phyloP scores from a whole-genome alignment of 2,329 filamentous ascomycete genomes.

The Neonectria ditissima region DNA sequence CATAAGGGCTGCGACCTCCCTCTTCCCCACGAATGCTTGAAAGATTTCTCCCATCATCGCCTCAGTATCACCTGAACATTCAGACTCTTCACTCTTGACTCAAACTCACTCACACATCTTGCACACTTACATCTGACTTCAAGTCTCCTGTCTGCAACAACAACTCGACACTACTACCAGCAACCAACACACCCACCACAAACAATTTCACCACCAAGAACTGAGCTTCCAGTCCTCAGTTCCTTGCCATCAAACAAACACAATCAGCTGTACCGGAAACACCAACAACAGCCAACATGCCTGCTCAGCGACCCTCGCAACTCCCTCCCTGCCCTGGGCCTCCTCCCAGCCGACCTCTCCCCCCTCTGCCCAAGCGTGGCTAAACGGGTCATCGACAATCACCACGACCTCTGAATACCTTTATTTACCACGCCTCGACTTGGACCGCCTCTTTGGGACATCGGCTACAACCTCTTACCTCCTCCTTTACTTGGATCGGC shows the following conservation, averaged over 20 bases:
- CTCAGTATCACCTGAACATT: conserved; percentile 36
- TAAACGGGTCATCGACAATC: conserved; percentile 50
- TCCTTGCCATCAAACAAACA: conserved; percentile 23
- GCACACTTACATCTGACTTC: conserved; percentile 17
- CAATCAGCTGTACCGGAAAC: conserved; percentile 32
- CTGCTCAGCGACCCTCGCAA: conserved; percentile 72
- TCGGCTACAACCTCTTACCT: conserved; percentile 22
- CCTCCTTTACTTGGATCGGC: conserved; percentile 12
- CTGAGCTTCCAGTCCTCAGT: conserved; percentile 41
- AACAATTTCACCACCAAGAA: conserved; percentile 28
- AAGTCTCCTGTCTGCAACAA: conserved; percentile 25
- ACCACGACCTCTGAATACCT: conserved; percentile 22
- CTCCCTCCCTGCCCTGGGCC: conserved; percentile 76
- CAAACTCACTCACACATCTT: conserved; percentile 9
- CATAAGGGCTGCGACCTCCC: conserved; percentile 48
- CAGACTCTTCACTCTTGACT: conserved; percentile 36
- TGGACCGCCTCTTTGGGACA: conserved; percentile 25
- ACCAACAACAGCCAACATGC: conserved; percentile 55
- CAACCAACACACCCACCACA: conserved; percentile 10
- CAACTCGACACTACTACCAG: conserved; percentile 27
- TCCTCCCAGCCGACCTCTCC: conserved; percentile 72
- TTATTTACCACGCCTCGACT: conserved; percentile 11
- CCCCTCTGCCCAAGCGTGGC: conserved; percentile 72
- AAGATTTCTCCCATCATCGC: conserved; percentile 40
- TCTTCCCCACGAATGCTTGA: conserved; percentile 35